Conservation (phyloP, 2,329 filamentous ascomycete species). For the Tolypocladium ophioglossoides region DNA sequence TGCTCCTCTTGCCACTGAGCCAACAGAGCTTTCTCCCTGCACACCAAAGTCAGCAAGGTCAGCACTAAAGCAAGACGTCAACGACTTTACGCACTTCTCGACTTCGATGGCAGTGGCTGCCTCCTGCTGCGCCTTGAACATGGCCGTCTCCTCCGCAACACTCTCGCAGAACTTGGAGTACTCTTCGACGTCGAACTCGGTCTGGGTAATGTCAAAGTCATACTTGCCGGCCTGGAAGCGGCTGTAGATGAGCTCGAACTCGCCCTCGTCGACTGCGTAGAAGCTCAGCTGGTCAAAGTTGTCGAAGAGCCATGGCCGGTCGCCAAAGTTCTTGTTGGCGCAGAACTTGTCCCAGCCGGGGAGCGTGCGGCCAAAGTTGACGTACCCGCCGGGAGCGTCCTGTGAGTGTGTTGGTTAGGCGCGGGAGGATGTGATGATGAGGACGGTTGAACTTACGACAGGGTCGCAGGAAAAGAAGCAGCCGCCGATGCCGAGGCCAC, state of each 20-base stretch:
- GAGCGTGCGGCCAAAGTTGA: constrained; percentile 18
- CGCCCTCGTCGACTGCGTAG: constrained; percentile 16
- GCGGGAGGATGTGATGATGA: background rate
- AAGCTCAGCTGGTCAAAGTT: constrained; percentile 22
- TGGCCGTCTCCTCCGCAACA: constrained; percentile 4
- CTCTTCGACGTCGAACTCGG: constrained; percentile 17
- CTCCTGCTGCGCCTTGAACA: constrained; percentile 6
- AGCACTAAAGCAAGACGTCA: background rate
- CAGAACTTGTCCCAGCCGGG: constrained; percentile 20
- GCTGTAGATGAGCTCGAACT: constrained; percentile 14
- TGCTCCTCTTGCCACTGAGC: constrained; percentile 18
- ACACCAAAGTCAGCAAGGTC: background rate
- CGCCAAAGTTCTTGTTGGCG: background rate
- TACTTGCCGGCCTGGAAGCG: constrained; percentile 18
- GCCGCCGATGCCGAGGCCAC: constrained; percentile 1
- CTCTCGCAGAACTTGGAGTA: constrained; percentile 5
- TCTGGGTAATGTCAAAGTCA: constrained; percentile 9
- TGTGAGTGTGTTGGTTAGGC: background rate
- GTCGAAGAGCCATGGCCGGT: constrained; percentile 23
- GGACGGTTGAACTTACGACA: background rate
- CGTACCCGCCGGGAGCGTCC: constrained; percentile 20
- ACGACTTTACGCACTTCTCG: constrained; percentile 12
- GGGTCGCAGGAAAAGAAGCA: constrained; percentile 2
- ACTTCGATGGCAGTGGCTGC: constrained; percentile 7
- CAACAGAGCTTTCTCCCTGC: constrained; percentile 9